Conservation (phyloP, 805 yeast genomes). For the Candida mattraensis region DNA sequence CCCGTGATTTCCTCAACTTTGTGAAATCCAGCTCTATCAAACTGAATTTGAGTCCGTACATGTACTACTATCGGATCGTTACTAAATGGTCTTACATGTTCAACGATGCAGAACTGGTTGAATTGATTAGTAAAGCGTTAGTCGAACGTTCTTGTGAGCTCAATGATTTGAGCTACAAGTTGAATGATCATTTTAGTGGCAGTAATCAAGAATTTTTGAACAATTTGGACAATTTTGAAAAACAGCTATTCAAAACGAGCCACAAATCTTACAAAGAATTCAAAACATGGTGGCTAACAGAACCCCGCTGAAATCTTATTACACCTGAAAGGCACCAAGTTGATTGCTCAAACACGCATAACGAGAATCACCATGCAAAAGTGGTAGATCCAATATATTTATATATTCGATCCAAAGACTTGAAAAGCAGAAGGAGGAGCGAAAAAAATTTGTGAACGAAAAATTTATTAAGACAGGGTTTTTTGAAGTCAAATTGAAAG, state of each 20-base stretch:
- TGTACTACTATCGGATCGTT: conserved; percentile 59
- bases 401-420: too few relatives aligned
- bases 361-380: too few relatives aligned
- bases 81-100: conserved; percentile 78
- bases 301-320: conserved; percentile 2
- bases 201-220: conserved; percentile 47
- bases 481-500: not conserved
- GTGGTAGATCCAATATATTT: too few relatives aligned
- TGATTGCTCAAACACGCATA: too few relatives aligned
- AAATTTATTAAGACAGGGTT: too few relatives aligned
- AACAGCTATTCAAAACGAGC: conserved; percentile 51
- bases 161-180: conserved; percentile 59
- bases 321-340: too few relatives aligned
- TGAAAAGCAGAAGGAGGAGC: too few relatives aligned
- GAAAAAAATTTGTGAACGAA: not conserved
- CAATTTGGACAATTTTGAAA: conserved; percentile 78
- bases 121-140: conserved; percentile 47
- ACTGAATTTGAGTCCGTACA: conserved; percentile 25
- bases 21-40: conserved; percentile 58
- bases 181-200: conserved; percentile 32
- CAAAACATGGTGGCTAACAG: conserved; percentile 26
- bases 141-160: conserved; percentile 68
- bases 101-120: conserved; percentile 60
- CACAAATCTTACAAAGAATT: conserved; percentile 39
- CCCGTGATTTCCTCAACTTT: conserved; percentile 70